These are phyloP conservation scores for Populus hybrid DNA, from an alignment of 441 rosid species.

Conservation along the genomic window DNA sequence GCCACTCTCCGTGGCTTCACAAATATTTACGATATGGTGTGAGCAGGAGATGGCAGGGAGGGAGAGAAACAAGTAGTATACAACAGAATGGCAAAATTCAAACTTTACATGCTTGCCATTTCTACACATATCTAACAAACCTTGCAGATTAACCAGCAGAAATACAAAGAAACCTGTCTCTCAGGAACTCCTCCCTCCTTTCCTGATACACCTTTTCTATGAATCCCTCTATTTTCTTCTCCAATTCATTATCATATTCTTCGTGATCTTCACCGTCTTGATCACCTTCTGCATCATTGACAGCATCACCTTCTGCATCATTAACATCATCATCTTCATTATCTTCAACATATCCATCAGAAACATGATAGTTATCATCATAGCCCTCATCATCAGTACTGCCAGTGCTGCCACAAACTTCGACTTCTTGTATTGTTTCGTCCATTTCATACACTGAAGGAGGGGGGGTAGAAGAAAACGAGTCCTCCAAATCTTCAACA, in stretches of 20 bases:
- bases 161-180: constrained; percentile 23
- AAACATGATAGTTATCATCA: background rate
- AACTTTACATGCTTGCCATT: background rate
- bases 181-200: constrained; percentile 30
- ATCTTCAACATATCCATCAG: constrained; percentile 23
- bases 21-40: background rate
- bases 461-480: constrained; percentile 1
- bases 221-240: constrained; percentile 31
- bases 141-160: constrained; percentile 6
- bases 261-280: constrained; percentile 19
- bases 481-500: constrained; percentile 10
- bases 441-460: background rate
- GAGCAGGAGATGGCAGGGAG: background rate
- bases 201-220: constrained; percentile 26
- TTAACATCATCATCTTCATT: background rate
- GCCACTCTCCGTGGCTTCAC: background rate
- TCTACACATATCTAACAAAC: background rate
- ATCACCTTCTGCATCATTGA: too few species aligned
- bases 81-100: background rate
- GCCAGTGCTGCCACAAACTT: background rate
- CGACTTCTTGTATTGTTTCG: background rate
- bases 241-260: constrained; percentile 18
- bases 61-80: background rate
- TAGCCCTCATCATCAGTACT: background rate
- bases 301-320: background rate